Evolutionary conservation across 352 stramenopile genomes (phyloP).

Genomic region (Phytophthora multivora): DNA sequence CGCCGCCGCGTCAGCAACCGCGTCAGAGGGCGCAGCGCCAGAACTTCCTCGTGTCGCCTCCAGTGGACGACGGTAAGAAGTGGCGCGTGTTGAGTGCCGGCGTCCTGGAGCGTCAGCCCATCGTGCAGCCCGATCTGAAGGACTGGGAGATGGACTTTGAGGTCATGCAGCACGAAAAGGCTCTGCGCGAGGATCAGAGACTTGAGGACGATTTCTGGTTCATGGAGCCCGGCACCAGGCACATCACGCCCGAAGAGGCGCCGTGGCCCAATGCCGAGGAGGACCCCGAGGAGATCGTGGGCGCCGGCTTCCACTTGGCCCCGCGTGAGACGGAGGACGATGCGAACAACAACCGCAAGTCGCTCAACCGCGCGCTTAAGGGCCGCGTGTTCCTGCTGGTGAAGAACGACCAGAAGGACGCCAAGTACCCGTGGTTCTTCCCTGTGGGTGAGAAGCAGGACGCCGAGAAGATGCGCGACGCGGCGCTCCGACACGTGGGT

Average conservation of each 20-base stretch:
- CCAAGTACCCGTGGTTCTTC: conserved; percentile 85
- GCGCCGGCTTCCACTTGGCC: conserved; percentile 76
- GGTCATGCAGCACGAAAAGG: conserved; percentile 79
- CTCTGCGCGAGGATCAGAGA: conserved; percentile 74
- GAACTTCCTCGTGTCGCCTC: conserved; percentile 63
- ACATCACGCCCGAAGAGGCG: conserved; percentile 80
- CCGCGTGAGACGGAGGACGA: conserved; percentile 84
- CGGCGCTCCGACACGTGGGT: conserved; percentile 64
- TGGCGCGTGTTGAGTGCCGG: conserved; percentile 77
- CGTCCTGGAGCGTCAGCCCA: conserved; percentile 73
- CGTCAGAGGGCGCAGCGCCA: conserved; percentile 53
- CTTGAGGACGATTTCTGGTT: conserved; percentile 88
- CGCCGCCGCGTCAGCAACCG: conserved; percentile 46
- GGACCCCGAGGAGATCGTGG: conserved; percentile 72
- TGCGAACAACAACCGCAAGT: conserved; percentile 82
- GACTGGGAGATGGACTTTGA: conserved; percentile 80
- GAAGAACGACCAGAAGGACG: conserved; percentile 48
- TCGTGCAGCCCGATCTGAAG: conserved; percentile 77
- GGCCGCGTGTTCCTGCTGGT: conserved; percentile 80
- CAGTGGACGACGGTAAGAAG: conserved; percentile 78
- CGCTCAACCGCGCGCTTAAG: conserved; percentile 83
- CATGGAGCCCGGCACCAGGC: conserved; percentile 71
- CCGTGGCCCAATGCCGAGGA: conserved; percentile 62
- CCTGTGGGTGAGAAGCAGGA: conserved; percentile 62
- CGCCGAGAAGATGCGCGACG: conserved; percentile 82